Base-by-base conservation (phyloP, 495 filamentous ascomycete genomes). In the Aspergillus heteromorphus region DNA sequence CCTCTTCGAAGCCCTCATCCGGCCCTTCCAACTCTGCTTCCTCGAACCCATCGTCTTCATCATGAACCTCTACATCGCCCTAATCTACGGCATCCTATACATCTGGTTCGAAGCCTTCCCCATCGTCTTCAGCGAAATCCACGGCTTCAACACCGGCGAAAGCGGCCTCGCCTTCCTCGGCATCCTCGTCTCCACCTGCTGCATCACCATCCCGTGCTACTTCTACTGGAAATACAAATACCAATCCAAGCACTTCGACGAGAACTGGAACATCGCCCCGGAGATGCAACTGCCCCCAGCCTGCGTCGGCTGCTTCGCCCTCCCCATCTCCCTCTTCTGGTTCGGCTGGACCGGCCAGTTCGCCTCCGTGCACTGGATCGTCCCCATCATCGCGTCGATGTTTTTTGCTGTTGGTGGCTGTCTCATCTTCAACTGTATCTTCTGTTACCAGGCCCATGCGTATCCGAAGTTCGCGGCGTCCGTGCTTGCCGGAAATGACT, bases 61-160 rank as follows among this genome's bases (percentile, higher is more conserved):
- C 6, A 59, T 79, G 2, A 80, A 81, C 55, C 66, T 82, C 17
- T 81, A 82, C 60, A 78, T 75, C 41, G 64, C 77, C 6, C 69
- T 83, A 0, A 69, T 78, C 31, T 82, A 83, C 45, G 78, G 73
- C 4, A 72, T 83, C 23, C 65, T 79, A 8, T 83, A 81, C 58
- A 72, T 77, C 59, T 83, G 73, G 71, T 82, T 83, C 65, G 81
- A 83, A 57, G 74, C 73, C 4, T 83, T 81, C 62, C 79, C 78
- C 1, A 70, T 80, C 19, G 73, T 81, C 49, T 83, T 79, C 58
- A 27, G 60, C 36, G 67, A 67, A 2, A 74, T 77, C 13, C 79
- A 79, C 61, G 62, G 65, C 53, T 81, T 83, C 64, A 70, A 70
- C 36, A 58, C 74, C 0, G 74, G 74, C 4, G 19, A 73, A 57